Evolutionary conservation across 2,329 filamentous ascomycete genomes (phyloP), one percentile per base, ranked within the genome.

Genomic region (Fusarium sp.): DNA sequence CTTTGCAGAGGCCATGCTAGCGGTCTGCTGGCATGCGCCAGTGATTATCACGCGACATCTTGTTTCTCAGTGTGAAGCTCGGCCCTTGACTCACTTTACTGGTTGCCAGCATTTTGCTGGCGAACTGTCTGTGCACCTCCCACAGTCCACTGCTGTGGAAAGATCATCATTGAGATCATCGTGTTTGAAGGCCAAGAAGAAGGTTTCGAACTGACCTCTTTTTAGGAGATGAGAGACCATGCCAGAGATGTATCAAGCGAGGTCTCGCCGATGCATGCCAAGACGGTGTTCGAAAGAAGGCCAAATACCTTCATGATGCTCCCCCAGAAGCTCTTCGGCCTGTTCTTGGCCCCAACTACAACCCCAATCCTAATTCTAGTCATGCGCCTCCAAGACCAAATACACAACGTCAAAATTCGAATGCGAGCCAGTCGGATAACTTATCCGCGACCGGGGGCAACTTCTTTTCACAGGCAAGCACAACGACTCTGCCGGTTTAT

Each of bases 251-350:
- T 80, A 93, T 98, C 74, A 98, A 98, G 81, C 91, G 96, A 74
- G 93, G 93, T 47, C 88, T 98, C 23, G 92, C 94, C 75, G 94
- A 97, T 78, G 89, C 89, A 66, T 99, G 96, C 77, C 94, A 97
- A 80, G 96, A 99, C 78, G 96, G 96, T 56, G 94, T 98, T 54
- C 92, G 96, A 69, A 99, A 99, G 82, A 99, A 98, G 86, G 96
- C 96, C 55, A 99, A 99, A 80, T 99, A 99, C 80, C 92, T 99
- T 59, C 94, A 98, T 77, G 96, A 98, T 85, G 94, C 95, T 27
- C 94, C 95, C 37, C 89, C 93, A 55, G 94, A 97, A 78, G 94
- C 94, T 47, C 85, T 98, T 67, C 88, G 95, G 77, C 93, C 94
- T n/a, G 93, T 96, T 43, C 86, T 96, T 49, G 90, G 91, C 7